Conservation (phyloP, 768 basidiomycete species). For the Mycena venus region DNA sequence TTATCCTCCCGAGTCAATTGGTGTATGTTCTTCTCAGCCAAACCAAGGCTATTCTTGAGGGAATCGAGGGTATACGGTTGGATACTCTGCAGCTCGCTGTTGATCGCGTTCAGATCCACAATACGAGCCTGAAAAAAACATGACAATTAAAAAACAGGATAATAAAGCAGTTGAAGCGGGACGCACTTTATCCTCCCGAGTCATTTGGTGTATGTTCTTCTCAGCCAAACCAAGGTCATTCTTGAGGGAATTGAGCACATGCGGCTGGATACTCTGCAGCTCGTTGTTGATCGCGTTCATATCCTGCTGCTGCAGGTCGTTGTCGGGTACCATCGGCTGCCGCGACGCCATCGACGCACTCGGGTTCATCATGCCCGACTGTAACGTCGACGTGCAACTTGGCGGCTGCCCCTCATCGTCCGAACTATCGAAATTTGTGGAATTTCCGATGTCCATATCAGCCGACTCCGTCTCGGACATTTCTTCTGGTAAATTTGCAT, state of each 20-base stretch:
- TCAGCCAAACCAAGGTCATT: background rate
- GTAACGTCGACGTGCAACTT: conserved; percentile 71
- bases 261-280: background rate
- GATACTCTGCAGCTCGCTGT: background rate
- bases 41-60: background rate
- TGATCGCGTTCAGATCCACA: conserved; percentile 32
- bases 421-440: too few species aligned
- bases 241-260: background rate
- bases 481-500: too few species aligned
- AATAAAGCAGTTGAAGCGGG: background rate
- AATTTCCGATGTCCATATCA: too few species aligned
- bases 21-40: background rate
- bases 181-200: background rate
- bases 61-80: background rate
- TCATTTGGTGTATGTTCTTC: background rate
- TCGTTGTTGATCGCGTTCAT: background rate
- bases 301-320: conserved; percentile 18
- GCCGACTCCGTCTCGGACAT: too few species aligned
- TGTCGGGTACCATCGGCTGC: conserved; percentile 20
- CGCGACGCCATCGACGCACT: conserved; percentile 72
- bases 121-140: conserved; percentile 39
- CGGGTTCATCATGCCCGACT: conserved; percentile 60
- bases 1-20: background rate
- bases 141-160: background rate
- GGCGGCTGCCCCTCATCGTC: conserved; percentile 70